Evolutionary conservation across 331 rosid genomes (phyloP).

Genomic region (Erythrophleum ivorense): DNA sequence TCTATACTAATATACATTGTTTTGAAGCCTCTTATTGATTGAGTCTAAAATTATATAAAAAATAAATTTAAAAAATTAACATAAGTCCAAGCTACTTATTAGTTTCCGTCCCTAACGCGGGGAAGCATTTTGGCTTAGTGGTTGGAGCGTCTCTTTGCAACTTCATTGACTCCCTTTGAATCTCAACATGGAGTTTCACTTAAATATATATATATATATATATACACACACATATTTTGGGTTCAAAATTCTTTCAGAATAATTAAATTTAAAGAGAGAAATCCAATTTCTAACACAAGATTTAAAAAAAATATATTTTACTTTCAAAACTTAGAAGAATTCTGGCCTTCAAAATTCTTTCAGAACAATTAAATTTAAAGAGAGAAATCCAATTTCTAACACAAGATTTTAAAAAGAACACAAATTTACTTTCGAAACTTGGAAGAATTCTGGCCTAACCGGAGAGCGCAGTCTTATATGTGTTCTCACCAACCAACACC

Average conservation of each 20-base stretch:
- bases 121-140: neutral
- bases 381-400: neutral
- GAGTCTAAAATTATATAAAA: too few relatives aligned
- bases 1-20: too few relatives aligned
- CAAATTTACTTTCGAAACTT: neutral
- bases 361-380: neutral
- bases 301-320: slow-evolving; percentile 8
- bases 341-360: neutral
- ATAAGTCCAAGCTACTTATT: too few relatives aligned
- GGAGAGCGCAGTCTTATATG: neutral
- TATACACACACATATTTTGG: too few relatives aligned
- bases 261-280: too few relatives aligned
- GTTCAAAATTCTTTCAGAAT: too few relatives aligned
- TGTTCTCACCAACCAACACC: slow-evolving; percentile 61
- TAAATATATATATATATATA: too few relatives aligned
- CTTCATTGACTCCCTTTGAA: neutral
- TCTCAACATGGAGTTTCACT: neutral
- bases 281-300: neutral
- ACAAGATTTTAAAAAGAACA: neutral
- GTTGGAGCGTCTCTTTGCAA: neutral
- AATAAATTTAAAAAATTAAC: too few relatives aligned
- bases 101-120: neutral
- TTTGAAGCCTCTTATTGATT: too few relatives aligned
- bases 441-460: neutral
- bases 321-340: too few relatives aligned